These are phyloP conservation scores for Triglochin maritima DNA, from an alignment of 106 monocot species.

Conservation along the genomic window DNA sequence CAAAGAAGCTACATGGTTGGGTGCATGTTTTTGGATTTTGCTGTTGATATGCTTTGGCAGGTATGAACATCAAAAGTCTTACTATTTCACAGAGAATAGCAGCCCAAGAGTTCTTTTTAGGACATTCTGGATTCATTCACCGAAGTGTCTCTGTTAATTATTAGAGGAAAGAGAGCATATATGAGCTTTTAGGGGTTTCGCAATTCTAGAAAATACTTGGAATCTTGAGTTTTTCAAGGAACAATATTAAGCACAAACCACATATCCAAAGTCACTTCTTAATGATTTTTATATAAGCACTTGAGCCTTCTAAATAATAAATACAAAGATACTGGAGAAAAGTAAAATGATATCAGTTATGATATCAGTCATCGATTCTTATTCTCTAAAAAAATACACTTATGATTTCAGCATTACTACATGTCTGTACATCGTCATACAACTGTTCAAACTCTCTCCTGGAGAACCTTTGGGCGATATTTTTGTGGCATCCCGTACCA, in stretches of 20 bases:
- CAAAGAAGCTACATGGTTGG: conserved; percentile 57
- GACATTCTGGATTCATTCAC: neutral
- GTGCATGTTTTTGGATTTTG: conserved; percentile 53
- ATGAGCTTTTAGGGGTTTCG: too few relatives aligned
- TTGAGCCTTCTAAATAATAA: neutral
- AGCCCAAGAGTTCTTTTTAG: neutral
- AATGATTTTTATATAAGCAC: neutral
- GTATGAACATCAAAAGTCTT: conserved; percentile 16
- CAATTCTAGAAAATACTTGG: too few relatives aligned
- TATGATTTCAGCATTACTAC: conserved; percentile 45
- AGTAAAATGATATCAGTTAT: neutral
- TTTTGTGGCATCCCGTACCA: conserved; percentile 26
- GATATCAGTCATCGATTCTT: neutral
- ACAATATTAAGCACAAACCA: too few relatives aligned
- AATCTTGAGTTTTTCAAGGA: too few relatives aligned
- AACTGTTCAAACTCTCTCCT: conserved; percentile 40
- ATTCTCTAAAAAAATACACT: neutral
- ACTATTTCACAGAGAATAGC: neutral
- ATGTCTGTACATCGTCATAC: conserved; percentile 60
- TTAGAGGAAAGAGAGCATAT: too few relatives aligned
- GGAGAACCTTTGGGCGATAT: conserved; percentile 36
- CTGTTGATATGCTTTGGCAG: conserved; percentile 67
- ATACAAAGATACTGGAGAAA: neutral
- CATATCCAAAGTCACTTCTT: too few relatives aligned
- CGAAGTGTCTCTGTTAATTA: too few relatives aligned